These are phyloP conservation scores for Chaetomiaceae sp. DNA, from an alignment of 2,329 filamentous ascomycete genomes.

Conservation along the genomic window DNA sequence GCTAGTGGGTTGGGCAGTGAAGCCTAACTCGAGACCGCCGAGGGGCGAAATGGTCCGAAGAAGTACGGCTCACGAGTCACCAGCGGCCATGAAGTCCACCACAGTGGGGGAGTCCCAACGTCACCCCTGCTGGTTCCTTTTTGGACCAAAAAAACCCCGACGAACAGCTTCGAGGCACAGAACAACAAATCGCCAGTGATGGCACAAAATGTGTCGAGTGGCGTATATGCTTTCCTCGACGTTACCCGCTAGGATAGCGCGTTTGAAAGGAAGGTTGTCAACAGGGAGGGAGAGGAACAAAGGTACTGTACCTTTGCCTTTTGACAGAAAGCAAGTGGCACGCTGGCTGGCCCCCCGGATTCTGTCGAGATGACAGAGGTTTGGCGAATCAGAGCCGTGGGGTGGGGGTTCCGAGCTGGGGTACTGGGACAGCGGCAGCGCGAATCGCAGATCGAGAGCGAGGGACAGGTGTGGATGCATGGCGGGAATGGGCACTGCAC, in stretches of 20 bases:
- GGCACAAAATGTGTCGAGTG: no score
- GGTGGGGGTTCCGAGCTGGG: neutral
- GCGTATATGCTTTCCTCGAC: no score
- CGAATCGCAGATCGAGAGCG: neutral
- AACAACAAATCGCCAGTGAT: no score
- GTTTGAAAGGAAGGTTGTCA: no score
- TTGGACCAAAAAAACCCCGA: no score
- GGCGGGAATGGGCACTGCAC: neutral
- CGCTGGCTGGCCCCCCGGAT: no score
- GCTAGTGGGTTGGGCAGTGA: slow-evolving; percentile 3
- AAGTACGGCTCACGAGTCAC: neutral
- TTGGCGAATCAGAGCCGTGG: slow-evolving; percentile 3
- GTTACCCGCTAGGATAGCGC: no score
- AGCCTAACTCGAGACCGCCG: neutral
- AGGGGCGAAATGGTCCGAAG: neutral
- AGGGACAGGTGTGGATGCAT: neutral
- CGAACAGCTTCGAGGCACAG: no score
- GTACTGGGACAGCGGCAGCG: neutral
- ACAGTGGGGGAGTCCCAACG: neutral
- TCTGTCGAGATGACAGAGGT: neutral
- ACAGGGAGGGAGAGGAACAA: no score
- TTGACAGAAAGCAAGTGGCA: no score
- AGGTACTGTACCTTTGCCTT: no score
- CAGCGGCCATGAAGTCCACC: neutral
- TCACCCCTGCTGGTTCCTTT: no score